Evolutionary conservation across 2,329 filamentous ascomycete species (phyloP).

Genomic region (Dothideomycetes sp.): DNA sequence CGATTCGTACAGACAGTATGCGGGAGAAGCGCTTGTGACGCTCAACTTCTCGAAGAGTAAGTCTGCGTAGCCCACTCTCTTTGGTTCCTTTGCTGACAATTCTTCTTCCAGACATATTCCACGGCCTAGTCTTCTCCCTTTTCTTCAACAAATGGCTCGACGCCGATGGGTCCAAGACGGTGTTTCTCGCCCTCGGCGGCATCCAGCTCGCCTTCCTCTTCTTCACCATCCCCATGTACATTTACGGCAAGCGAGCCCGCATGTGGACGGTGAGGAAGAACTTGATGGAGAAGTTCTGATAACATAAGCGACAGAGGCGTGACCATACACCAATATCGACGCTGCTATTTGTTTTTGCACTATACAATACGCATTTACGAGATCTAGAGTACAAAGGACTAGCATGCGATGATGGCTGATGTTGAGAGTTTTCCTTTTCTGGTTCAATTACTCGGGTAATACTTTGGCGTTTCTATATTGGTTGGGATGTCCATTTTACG

Average conservation of each 20-base stretch:
- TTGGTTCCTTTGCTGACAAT: not conserved
- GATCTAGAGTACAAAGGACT: not conserved
- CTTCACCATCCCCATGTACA: constrained; percentile 80
- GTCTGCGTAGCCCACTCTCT: constrained; percentile 13
- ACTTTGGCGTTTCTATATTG: too few relatives aligned
- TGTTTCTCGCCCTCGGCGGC: constrained; percentile 73
- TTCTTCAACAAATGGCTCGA: constrained; percentile 83
- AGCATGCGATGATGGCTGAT: too few relatives aligned
- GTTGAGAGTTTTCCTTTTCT: too few relatives aligned
- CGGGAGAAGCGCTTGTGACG: constrained; percentile 86
- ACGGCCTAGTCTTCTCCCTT: constrained; percentile 77
- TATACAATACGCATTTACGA: not conserved
- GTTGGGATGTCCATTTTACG: too few relatives aligned
- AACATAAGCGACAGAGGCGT: not conserved
- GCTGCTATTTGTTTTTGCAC: not conserved
- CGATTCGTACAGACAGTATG: constrained; percentile 86
- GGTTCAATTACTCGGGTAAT: too few relatives aligned
- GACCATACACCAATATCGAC: too few relatives aligned
- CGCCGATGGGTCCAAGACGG: constrained; percentile 59
- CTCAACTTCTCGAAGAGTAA: constrained; percentile 83
- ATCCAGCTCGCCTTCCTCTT: constrained; percentile 71
- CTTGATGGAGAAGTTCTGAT: constrained; percentile 67
- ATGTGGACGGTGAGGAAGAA: constrained; percentile 91
- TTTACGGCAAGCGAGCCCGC: constrained; percentile 77
- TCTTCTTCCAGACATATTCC: constrained; percentile 71